A percentile compares a stretch with the other conserved stretches of the same genome.
Evolutionary conservation across 805 yeast species (phyloP).

Genomic region (Wickerhamomyces bisporus): DNA sequence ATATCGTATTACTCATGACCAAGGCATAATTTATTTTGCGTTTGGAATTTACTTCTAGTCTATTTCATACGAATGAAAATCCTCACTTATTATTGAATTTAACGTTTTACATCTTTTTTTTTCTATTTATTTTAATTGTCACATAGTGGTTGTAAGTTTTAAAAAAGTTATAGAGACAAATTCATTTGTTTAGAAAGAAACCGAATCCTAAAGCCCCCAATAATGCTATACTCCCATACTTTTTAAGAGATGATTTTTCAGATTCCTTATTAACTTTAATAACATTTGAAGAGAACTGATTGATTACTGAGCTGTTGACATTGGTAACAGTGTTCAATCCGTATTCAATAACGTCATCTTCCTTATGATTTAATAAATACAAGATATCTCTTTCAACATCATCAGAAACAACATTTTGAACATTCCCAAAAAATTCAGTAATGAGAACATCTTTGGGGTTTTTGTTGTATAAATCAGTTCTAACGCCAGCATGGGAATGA

Average conservation of each 20-base stretch:
- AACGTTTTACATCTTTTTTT: background rate
- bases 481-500: slow-evolving; percentile 90
- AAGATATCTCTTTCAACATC: slow-evolving; percentile 43
- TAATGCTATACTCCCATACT: slow-evolving; percentile 7
- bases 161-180: too few species aligned
- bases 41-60: background rate
- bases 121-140: too few species aligned
- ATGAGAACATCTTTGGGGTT: slow-evolving; percentile 63
- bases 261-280: slow-evolving; percentile 6
- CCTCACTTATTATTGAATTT: background rate
- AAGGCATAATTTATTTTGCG: background rate
- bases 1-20: too few species aligned
- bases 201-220: too few species aligned
- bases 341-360: background rate
- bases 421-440: slow-evolving; percentile 93
- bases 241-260: background rate
- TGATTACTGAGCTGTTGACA: slow-evolving; percentile 13
- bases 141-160: too few species aligned
- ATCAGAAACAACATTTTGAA: slow-evolving; percentile 73
- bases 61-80: background rate
- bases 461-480: slow-evolving; percentile 71
- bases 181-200: too few species aligned
- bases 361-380: slow-evolving; percentile 16
- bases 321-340: slow-evolving; percentile 1
- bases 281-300: slow-evolving; percentile 14